Base-by-base conservation (phyloP, 345 rosid genomes). In the Moricandia arvensis region DNA sequence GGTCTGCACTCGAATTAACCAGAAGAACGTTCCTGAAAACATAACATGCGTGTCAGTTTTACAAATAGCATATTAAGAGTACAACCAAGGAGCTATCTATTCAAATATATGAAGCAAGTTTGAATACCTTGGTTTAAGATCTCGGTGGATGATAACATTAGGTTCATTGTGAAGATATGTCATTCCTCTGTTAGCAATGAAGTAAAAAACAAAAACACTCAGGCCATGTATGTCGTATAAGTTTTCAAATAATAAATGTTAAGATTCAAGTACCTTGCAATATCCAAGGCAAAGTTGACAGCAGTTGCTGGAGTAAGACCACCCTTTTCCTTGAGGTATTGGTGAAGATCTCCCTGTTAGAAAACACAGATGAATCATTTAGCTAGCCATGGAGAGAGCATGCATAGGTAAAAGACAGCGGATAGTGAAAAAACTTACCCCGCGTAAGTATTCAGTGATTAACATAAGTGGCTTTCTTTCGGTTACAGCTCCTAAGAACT, bases 381-480 rank as follows among this genome's bases (percentile, higher is more conserved):
- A 31, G 64, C 41, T 63, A 57, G 60, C 57, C 71, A 59, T 55
- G n/a, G n/a, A 57, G 55, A 47, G 62, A 77, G 53, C 29, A 41
- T 33, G 54, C 60, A 63, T 71, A 11, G 59, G 33, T 31, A 8
- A 37, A 75, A 73, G 8, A 68, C 34, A 43, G 72, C 63, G 16
- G 26, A 80, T 63, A 73, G 60, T 9, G 21, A 43, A 35, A 45
- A 45, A 45, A 64, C 64, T 66, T 87, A 95, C 99, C 93, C 99
- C 99, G 73, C 97, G 87, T 45, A 95, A 81, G 83, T 88, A 95
- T 74, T 95, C 99, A 0, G 98, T 95, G 68, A 95, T 92, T 79
- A 95, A 83, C 99, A 95, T 92, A 74, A 92, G 94, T n/a, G 99
- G 99, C 90, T 95, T 95, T 88, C 83, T 90, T 80, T 95, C 97